phyloP scores from a whole-genome alignment of 2,329 filamentous ascomycete species.

The Catunica adiposa region DNA sequence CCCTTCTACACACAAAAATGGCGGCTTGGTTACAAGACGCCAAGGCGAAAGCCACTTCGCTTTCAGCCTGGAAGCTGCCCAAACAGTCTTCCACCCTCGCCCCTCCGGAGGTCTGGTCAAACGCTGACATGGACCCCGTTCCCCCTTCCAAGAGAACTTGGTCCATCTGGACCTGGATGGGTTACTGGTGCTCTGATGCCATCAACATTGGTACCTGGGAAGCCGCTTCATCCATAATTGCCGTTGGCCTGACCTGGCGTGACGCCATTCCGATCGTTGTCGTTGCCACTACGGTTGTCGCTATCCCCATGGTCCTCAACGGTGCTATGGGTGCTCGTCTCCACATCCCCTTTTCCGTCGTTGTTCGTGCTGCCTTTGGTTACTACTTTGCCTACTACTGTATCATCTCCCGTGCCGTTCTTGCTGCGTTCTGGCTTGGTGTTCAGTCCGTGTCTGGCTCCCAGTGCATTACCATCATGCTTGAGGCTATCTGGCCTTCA shows the following conservation, averaged over 20 bases:
- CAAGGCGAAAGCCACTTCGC: conserved; percentile 11
- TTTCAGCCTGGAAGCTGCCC: conserved; percentile 11
- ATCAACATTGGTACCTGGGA: conserved; percentile 14
- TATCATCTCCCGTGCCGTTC: conserved; percentile 25
- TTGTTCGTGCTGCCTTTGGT: conserved; percentile 25
- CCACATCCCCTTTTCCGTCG: conserved; percentile 25
- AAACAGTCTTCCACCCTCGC: conserved; percentile 13
- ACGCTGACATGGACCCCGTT: conserved; percentile 22
- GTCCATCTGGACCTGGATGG: conserved; percentile 28
- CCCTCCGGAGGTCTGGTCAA: conserved; percentile 21
- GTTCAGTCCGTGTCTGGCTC: conserved; percentile 25
- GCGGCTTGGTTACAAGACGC: conserved; percentile 7
- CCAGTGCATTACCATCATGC: conserved; percentile 19
- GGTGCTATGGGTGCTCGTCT: conserved; percentile 28
- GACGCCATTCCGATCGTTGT: conserved; percentile 30
- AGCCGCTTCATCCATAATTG: conserved; percentile 23
- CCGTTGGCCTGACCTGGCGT: conserved; percentile 27
- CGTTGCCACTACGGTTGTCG: conserved; percentile 27
- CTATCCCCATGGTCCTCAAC: conserved; percentile 28
- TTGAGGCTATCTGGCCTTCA: conserved; percentile 25
- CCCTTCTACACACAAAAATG: not conserved
- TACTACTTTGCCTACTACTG: conserved; percentile 27
- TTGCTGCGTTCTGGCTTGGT: conserved; percentile 29
- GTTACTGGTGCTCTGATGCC: conserved; percentile 31
- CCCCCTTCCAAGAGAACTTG: conserved; percentile 27